Conservation (phyloP, 2,329 filamentous ascomycete genomes). For the Anthostomella pinea region DNA sequence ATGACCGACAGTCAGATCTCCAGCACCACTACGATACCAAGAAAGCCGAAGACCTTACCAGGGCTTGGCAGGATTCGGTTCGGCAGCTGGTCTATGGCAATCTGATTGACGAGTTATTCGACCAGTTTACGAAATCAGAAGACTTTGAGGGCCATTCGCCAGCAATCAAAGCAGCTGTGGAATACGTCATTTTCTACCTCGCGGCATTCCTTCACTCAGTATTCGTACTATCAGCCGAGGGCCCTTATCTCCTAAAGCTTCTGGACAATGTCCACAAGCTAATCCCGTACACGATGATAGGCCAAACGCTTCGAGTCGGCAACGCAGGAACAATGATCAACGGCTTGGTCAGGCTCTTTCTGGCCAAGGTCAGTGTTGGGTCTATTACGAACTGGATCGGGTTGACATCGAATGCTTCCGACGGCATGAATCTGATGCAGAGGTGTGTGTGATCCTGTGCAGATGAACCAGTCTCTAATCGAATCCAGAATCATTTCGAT, state of each 20-base stretch:
- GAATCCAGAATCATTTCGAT: conserved; percentile 64
- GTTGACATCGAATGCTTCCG: conserved; percentile 65
- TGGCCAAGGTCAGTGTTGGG: conserved; percentile 75
- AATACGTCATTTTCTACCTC: conserved; percentile 55
- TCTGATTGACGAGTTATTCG: conserved; percentile 63
- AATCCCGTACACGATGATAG: conserved; percentile 68
- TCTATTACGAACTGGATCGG: conserved; percentile 79
- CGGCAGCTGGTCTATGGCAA: conserved; percentile 66
- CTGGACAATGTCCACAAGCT: conserved; percentile 68
- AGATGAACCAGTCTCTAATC: conserved; percentile 8
- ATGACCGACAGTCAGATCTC: conserved; percentile 23
- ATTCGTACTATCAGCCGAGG: conserved; percentile 70
- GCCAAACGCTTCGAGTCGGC: conserved; percentile 70
- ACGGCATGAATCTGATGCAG: conserved; percentile 79
- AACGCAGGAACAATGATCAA: conserved; percentile 82
- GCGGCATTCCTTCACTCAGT: conserved; percentile 73
- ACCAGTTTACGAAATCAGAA: conserved; percentile 56
- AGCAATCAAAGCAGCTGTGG: conserved; percentile 60
- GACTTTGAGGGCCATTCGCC: conserved; percentile 63
- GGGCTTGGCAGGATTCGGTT: conserved; percentile 65
- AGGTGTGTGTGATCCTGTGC: conserved; percentile 30
- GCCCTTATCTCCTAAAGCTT: conserved; percentile 69
- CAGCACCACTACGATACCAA: conserved; percentile 51
- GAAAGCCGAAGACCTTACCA: conserved; percentile 57
- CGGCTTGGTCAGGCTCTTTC: conserved; percentile 67